Evolutionary conservation across 208 protist genomes (phyloP).

Genomic region (Crithidia acanthocephali): DNA sequence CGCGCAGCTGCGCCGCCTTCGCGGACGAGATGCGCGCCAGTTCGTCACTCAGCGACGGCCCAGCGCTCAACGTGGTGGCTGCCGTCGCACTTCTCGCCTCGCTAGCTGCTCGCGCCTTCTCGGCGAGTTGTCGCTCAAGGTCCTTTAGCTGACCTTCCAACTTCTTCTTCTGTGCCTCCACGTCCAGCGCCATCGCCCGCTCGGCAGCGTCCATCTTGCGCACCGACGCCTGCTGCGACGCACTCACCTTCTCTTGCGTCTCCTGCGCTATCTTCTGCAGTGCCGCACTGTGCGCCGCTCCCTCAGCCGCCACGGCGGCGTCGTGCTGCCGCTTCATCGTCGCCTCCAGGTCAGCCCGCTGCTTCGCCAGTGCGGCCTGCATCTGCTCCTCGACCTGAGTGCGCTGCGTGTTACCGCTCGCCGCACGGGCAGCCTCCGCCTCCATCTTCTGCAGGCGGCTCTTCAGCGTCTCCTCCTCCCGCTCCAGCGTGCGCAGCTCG

Average conservation of each 20-base stretch:
- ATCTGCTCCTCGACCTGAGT: slow-evolving; percentile 27
- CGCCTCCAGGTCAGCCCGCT: slow-evolving; percentile 18
- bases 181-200: slow-evolving; percentile 22
- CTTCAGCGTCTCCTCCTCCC: slow-evolving; percentile 40
- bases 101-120: slow-evolving; percentile 8
- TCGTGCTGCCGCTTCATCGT: slow-evolving; percentile 16
- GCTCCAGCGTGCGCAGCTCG: slow-evolving; percentile 41
- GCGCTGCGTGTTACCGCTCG: slow-evolving; percentile 35
- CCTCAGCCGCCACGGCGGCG: slow-evolving; percentile 1
- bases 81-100: background rate
- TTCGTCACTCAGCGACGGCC: slow-evolving; percentile 23
- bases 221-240: slow-evolving; percentile 20
- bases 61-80: background rate
- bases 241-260: slow-evolving; percentile 15
- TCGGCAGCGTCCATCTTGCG: slow-evolving; percentile 32
- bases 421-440: slow-evolving; percentile 34
- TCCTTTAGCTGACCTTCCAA: slow-evolving; percentile 36
- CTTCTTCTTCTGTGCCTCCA: slow-evolving; percentile 28
- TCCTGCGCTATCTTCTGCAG: slow-evolving; percentile 23
- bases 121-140: slow-evolving; percentile 19
- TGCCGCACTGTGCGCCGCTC: slow-evolving; percentile 15
- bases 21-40: slow-evolving; percentile 18
- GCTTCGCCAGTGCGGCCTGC: slow-evolving; percentile 17
- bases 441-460: slow-evolving; percentile 36
- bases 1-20: slow-evolving; percentile 21